Percentiles rank a stretch among this genome's conserved stretches.
phyloP scores from a whole-genome alignment of 1,284 basidiomycete genomes.

The Crepidotus sp. region DNA sequence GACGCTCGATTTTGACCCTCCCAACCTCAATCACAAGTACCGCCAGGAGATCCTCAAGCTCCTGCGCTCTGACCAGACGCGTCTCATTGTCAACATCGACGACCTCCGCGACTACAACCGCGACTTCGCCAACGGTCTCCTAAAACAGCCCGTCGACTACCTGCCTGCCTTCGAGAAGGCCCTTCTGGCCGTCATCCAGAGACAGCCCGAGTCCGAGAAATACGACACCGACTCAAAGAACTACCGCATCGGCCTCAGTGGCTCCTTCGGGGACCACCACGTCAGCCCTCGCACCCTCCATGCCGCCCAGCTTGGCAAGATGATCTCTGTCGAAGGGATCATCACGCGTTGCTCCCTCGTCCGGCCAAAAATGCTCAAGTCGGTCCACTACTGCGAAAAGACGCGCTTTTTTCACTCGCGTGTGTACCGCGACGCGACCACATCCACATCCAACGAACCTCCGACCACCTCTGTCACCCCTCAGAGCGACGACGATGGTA shows the following conservation, averaged over 20 bases:
- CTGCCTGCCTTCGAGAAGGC: conserved; percentile 92
- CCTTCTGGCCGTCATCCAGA: conserved; percentile 66
- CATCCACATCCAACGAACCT: conserved; percentile 76
- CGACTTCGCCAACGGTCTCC: conserved; percentile 71
- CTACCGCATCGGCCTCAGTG: conserved; percentile 88
- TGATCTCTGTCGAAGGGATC: conserved; percentile 97
- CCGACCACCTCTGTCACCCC: conserved; percentile 90
- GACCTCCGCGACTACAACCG: conserved; percentile 92
- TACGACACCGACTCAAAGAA: conserved; percentile 74
- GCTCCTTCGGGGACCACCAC: conserved; percentile 98
- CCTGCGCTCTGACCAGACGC: conserved; percentile 77
- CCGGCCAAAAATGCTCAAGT: conserved; percentile 96
- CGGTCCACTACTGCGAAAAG: conserved; percentile 89
- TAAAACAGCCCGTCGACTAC: conserved; percentile 84
- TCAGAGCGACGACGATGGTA: conserved; percentile 85
- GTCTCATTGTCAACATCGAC: conserved; percentile 94
- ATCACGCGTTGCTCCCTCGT: conserved; percentile 98
- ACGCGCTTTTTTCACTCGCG: conserved; percentile 82
- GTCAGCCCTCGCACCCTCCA: conserved; percentile 91
- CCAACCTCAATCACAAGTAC: conserved; percentile 76
- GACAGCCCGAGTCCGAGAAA: conserved; percentile 70
- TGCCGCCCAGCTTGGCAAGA: conserved; percentile 84
- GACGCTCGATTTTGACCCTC: conserved; percentile 39
- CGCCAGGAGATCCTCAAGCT: conserved; percentile 79
- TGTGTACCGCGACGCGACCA: conserved; percentile 89